Conservation (phyloP, 371 early-diverging fungal genomes). For the Rhizomucor miehei region DNA sequence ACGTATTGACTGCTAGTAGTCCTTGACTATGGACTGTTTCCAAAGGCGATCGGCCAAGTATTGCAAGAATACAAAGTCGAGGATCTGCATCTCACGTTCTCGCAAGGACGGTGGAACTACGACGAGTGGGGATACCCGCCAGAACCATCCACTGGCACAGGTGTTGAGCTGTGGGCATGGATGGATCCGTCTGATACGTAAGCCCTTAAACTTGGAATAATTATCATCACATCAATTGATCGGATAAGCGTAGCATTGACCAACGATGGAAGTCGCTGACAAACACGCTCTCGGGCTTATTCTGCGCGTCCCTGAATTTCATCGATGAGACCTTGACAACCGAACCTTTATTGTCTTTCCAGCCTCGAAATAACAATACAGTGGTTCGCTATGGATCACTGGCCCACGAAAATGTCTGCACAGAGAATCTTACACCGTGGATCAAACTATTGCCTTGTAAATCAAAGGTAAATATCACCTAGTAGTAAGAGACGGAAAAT, state of each 20-base stretch:
- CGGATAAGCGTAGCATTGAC: conserved; percentile 48
- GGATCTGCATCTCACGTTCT: conserved; percentile 84
- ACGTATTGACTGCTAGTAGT: conserved; percentile 25
- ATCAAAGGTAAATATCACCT: conserved; percentile 56
- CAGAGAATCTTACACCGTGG: conserved; percentile 98
- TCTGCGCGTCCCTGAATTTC: conserved; percentile 94
- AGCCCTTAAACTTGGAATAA: background rate
- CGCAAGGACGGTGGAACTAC: conserved; percentile 88
- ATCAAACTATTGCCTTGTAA: conserved; percentile 93
- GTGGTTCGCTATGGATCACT: conserved; percentile 69
- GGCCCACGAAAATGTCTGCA: conserved; percentile 93
- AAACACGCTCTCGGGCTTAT: conserved; percentile 90
- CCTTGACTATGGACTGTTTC: conserved; percentile 73
- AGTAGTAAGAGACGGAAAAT: background rate
- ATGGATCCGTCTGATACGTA: conserved; percentile 54
- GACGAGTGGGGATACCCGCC: conserved; percentile 75
- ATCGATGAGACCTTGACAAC: conserved; percentile 81
- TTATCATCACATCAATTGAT: background rate
- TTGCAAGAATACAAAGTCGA: conserved; percentile 69
- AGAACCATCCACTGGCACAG: conserved; percentile 61
- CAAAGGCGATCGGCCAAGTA: conserved; percentile 85
- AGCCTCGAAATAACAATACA: conserved; percentile 22
- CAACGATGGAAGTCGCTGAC: conserved; percentile 81
- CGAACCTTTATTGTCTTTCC: conserved; percentile 69
- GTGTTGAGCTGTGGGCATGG: conserved; percentile 84